A percentile compares a stretch with the other conserved stretches of the same genome.
phyloP scores from a whole-genome alignment of 345 rosid genomes.

The Adansonia digitata region DNA sequence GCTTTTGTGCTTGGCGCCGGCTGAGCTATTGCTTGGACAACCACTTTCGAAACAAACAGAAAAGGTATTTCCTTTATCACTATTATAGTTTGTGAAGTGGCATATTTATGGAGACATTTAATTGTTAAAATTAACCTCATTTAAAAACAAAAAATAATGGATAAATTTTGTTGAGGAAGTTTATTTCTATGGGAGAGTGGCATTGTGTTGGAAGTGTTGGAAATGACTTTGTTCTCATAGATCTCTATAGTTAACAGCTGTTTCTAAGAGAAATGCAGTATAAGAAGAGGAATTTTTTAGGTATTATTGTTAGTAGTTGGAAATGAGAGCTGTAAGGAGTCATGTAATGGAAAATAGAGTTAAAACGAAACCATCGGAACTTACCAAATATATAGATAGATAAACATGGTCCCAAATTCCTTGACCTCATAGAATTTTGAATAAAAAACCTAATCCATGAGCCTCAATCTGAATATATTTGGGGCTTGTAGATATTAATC shows the following conservation, averaged over 20 bases:
- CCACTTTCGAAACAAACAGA: conserved; percentile 73
- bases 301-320: background rate
- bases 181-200: background rate
- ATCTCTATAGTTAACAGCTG: background rate
- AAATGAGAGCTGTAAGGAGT: background rate
- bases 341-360: background rate
- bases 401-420: background rate
- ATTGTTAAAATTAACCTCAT: background rate
- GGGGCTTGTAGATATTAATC: background rate
- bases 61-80: conserved; percentile 46
- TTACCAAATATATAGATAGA: background rate
- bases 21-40: conserved; percentile 69
- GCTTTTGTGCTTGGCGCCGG: conserved; percentile 75
- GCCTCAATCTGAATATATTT: no score
- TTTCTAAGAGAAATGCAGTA: background rate
- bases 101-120: background rate
- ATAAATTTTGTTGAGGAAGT: background rate
- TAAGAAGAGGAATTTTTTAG: background rate
- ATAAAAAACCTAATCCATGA: background rate
- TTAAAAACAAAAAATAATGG: background rate
- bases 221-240: background rate
- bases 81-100: background rate
- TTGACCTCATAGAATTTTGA: background rate
- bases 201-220: background rate
- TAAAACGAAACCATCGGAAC: background rate